Evolutionary conservation across 345 rosid genomes (phyloP), one percentile per base, ranked within the genome.

Genomic region (Gossypioides kirkii): DNA sequence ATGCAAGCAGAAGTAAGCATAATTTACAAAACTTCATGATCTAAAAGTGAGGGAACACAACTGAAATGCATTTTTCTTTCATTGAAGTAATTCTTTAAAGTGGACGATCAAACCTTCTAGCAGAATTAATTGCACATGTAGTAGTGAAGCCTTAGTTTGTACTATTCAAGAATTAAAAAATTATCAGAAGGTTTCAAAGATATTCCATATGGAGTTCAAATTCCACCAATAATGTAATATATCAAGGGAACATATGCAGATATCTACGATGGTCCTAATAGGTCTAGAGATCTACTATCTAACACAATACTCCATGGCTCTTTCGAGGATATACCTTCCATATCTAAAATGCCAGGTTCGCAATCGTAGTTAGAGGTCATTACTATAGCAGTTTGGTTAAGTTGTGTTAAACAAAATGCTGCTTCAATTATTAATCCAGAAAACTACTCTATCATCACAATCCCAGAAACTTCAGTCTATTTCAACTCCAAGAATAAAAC

Each of bases 381-480:
- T n/a, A 63, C 3, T 63, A 38, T 61, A 8, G 26, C 17, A 63
- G 49, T 38, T 41, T 41, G 8, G 42, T 10, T n/a, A 14, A 63
- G 8, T 63, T n/a, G 49, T 63, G 68, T 36, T 9, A 61, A 61
- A 61, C 65, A 36, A 36, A 61, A 36, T 61, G 8, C 23, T 13
- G 13, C 23, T 61, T 61, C 49, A 62, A n/a, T 61, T 62, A 62
- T 8, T 38, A 62, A 62, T 63, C 67, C 26, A 38, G 49, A 63
- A 63, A 18, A 63, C 49, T 1, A 6, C 26, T 41, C 47, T 41
- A 41, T 23, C 1, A 63, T n/a, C 26, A 38, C 26, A 41, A 18
- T 36, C 12, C 67, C 25, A 62, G 17, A 38, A 6, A 3, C 28
- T 55, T 13, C 67, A 10, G 22, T 10, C n/a, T 22, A 62, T 62